Evolutionary conservation across 2,329 filamentous ascomycete species (phyloP).

Genomic region (Mycosphaerella sp.): DNA sequence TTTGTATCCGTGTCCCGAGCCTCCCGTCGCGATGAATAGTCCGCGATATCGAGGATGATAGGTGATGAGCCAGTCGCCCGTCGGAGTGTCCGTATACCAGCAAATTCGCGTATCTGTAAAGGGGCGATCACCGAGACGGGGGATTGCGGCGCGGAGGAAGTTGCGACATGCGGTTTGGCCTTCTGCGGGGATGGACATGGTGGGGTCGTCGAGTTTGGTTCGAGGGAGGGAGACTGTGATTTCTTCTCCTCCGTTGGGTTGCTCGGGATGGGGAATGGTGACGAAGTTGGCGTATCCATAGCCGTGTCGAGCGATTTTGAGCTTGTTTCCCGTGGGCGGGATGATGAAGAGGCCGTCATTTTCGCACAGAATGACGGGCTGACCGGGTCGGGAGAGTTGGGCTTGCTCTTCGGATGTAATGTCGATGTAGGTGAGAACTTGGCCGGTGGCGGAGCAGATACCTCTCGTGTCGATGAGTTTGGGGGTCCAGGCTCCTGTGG

Average conservation of each 20-base stretch:
- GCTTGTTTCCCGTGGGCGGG: slow-evolving; percentile 48
- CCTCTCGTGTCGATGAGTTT: slow-evolving; percentile 70
- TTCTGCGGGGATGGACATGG: slow-evolving; percentile 49
- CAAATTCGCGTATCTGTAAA: slow-evolving; percentile 46
- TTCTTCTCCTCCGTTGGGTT: slow-evolving; percentile 18
- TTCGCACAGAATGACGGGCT: slow-evolving; percentile 69
- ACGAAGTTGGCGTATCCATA: slow-evolving; percentile 46
- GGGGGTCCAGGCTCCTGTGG: slow-evolving; percentile 82
- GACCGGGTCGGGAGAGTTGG: slow-evolving; percentile 46
- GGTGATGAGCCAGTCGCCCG: slow-evolving; percentile 51
- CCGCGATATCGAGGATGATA: slow-evolving; percentile 46
- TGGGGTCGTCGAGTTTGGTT: slow-evolving; percentile 41
- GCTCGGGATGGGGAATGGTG: slow-evolving; percentile 43
- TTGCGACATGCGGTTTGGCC: slow-evolving; percentile 56
- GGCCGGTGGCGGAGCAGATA: slow-evolving; percentile 71
- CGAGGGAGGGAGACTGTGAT: slow-evolving; percentile 47
- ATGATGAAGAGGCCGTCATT: slow-evolving; percentile 68
- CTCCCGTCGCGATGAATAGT: slow-evolving; percentile 55
- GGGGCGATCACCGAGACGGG: slow-evolving; percentile 34
- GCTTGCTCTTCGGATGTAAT: slow-evolving; percentile 66
- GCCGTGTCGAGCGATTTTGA: slow-evolving; percentile 47
- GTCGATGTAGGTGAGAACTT: slow-evolving; percentile 69
- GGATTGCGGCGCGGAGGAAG: slow-evolving; percentile 52
- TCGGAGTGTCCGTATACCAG: slow-evolving; percentile 53
- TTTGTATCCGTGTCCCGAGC: slow-evolving; percentile 58